phyloP scores from a whole-genome alignment of 129 eudicot genomes.

The Centaurea solstitialis region DNA sequence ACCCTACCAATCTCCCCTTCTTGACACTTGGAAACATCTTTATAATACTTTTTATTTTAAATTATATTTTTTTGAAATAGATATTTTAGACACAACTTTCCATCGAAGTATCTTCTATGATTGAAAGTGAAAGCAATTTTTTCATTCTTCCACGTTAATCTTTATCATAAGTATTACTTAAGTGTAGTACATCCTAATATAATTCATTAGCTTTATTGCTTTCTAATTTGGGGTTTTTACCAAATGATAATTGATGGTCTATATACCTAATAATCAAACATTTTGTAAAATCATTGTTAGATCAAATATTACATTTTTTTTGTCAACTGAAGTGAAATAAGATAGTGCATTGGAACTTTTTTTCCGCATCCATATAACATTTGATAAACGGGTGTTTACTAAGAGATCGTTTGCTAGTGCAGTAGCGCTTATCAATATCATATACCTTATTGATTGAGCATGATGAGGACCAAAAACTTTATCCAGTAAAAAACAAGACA shows the following conservation, averaged over 20 bases:
- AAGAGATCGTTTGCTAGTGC: too few relatives aligned
- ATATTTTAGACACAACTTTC: neutral
- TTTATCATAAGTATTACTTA: neutral
- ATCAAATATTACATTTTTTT: neutral
- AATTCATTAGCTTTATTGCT: neutral
- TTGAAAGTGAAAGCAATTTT: neutral
- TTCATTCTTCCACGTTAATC: neutral
- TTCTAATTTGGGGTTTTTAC: neutral
- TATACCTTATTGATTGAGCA: too few relatives aligned
- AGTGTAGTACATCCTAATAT: neutral
- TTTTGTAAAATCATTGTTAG: too few relatives aligned
- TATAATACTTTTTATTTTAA: neutral
- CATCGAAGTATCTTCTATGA: neutral
- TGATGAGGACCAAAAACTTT: too few relatives aligned
- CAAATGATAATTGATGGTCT: neutral
- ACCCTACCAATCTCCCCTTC: conserved; percentile 8
- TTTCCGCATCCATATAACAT: too few relatives aligned
- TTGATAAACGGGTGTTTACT: neutral
- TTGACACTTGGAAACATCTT: conserved; percentile 15
- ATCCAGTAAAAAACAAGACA: too few relatives aligned
- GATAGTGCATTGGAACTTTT: too few relatives aligned
- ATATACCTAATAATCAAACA: neutral
- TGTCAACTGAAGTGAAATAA: neutral
- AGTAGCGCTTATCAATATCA: too few relatives aligned
- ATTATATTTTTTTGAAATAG: neutral